Conservation (phyloP, 2,329 filamentous ascomycete species). For the Calonectria montana region DNA sequence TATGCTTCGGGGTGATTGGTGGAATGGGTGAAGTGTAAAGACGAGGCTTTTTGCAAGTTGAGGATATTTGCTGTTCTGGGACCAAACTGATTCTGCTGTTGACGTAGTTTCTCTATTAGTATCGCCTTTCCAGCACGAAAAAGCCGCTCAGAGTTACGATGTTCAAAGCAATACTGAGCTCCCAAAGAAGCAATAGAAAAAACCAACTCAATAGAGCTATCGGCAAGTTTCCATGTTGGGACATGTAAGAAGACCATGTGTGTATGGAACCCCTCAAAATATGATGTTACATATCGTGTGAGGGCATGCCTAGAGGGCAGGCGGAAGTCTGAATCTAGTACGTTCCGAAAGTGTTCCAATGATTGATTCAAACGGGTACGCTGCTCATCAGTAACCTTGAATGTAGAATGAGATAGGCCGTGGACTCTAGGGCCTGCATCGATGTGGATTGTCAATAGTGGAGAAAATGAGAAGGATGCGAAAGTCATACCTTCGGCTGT, state of each 20-base stretch:
- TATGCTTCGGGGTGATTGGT: background rate
- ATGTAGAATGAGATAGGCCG: slow-evolving; percentile 35
- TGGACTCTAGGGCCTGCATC: slow-evolving; percentile 25
- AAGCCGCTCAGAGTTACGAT: slow-evolving; percentile 47
- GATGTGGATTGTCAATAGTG: background rate
- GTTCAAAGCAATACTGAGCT: slow-evolving; percentile 53
- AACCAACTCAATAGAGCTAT: slow-evolving; percentile 47
- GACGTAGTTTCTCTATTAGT: slow-evolving; percentile 44
- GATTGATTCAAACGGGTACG: slow-evolving; percentile 38
- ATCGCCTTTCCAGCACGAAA: slow-evolving; percentile 49
- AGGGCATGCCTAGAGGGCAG: slow-evolving; percentile 51
- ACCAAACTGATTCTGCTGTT: slow-evolving; percentile 34
- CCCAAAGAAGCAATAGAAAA: slow-evolving; percentile 49
- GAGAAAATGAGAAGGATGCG: background rate
- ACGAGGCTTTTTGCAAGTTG: background rate
- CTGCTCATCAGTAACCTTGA: slow-evolving; percentile 50
- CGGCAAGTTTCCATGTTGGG: slow-evolving; percentile 47
- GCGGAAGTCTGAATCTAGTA: slow-evolving; percentile 45
- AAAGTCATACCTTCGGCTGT: slow-evolving; percentile 16
- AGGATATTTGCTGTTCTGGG: slow-evolving; percentile 42
- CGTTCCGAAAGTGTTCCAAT: slow-evolving; percentile 42
- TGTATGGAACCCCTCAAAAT: slow-evolving; percentile 51
- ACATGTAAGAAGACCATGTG: slow-evolving; percentile 53
- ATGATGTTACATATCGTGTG: slow-evolving; percentile 50
- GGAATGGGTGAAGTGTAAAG: background rate